Evolutionary conservation across 768 basidiomycete genomes (phyloP).

Genomic region (Dacryopinax primogenitus): DNA sequence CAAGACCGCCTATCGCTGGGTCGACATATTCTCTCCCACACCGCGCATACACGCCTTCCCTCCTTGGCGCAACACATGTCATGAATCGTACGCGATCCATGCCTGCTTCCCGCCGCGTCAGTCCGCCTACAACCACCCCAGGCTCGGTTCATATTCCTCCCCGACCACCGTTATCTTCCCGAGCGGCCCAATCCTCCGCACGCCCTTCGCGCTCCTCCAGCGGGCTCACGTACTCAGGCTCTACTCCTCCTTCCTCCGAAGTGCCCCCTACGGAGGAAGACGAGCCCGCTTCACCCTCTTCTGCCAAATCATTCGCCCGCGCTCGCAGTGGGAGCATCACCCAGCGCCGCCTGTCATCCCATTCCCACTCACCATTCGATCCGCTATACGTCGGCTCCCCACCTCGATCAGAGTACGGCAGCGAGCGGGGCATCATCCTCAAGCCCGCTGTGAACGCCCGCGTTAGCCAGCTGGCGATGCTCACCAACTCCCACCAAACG

Average conservation of each 20-base stretch:
- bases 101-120: not conserved
- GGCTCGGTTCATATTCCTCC: not conserved
- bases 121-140: not conserved
- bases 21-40: not conserved
- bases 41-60: slow-evolving; percentile 9
- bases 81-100: slow-evolving; percentile 6
- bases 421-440: slow-evolving; percentile 29
- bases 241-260: slow-evolving; percentile 16
- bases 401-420: slow-evolving; percentile 2
- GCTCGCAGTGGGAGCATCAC: slow-evolving; percentile 1
- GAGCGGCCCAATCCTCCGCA: slow-evolving; percentile 11
- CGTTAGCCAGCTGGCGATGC: slow-evolving; percentile 72
- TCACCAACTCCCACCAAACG: slow-evolving; percentile 84
- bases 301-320: not conserved
- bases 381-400: slow-evolving; percentile 1
- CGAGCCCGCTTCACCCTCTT: slow-evolving; percentile 11
- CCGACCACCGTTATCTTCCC: not conserved
- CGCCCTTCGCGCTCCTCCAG: slow-evolving; percentile 9
- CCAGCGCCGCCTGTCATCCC: not conserved
- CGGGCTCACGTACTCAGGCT: slow-evolving; percentile 12
- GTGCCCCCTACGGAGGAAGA: slow-evolving; percentile 11
- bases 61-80: not conserved
- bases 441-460: slow-evolving; percentile 59
- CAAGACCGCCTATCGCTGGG: not conserved
- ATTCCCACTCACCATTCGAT: not conserved